Conservation (phyloP, 768 basidiomycete species). For the Clathrus columnatus region DNA sequence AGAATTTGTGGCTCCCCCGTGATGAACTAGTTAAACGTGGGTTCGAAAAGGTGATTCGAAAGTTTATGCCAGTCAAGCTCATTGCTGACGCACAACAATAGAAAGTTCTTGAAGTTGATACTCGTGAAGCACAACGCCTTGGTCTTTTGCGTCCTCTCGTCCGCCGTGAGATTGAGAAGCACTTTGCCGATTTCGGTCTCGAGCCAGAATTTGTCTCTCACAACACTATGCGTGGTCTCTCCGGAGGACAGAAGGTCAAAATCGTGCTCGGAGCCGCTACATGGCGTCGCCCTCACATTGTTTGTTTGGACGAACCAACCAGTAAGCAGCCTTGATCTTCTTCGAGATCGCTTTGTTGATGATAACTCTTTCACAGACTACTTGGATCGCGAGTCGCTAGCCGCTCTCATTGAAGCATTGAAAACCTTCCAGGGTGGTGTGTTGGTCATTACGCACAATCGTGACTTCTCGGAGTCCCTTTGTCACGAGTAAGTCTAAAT, state of each 20-base stretch:
- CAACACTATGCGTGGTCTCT: constrained; percentile 98
- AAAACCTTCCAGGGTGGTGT: constrained; percentile 99
- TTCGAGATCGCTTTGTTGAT: constrained; percentile 8
- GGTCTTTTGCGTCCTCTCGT: constrained; percentile 94
- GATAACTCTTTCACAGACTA: constrained; percentile 52
- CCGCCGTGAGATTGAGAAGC: constrained; percentile 97
- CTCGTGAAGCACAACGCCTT: constrained; percentile 92
- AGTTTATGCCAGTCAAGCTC: constrained; percentile 11
- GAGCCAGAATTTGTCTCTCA: constrained; percentile 98
- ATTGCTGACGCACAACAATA: constrained; percentile 18
- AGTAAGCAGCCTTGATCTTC: constrained; percentile 36
- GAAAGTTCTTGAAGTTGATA: constrained; percentile 97
- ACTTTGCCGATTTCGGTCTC: constrained; percentile 98
- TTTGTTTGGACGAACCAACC: constrained; percentile 95
- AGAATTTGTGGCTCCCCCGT: constrained; percentile 97
- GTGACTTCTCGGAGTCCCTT: constrained; percentile 97
- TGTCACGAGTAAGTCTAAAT: constrained; percentile 56
- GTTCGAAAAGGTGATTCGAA: constrained; percentile 68
- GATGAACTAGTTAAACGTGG: constrained; percentile 97
- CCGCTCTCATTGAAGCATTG: constrained; percentile 95
- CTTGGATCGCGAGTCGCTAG: constrained; percentile 98
- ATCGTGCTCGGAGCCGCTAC: constrained; percentile 97
- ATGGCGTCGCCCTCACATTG: constrained; percentile 97
- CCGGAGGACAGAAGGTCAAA: constrained; percentile 99
- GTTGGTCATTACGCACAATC: constrained; percentile 94